Base-by-base conservation (phyloP, 139 green algal genomes). In the Coelastrella sp. region DNA sequence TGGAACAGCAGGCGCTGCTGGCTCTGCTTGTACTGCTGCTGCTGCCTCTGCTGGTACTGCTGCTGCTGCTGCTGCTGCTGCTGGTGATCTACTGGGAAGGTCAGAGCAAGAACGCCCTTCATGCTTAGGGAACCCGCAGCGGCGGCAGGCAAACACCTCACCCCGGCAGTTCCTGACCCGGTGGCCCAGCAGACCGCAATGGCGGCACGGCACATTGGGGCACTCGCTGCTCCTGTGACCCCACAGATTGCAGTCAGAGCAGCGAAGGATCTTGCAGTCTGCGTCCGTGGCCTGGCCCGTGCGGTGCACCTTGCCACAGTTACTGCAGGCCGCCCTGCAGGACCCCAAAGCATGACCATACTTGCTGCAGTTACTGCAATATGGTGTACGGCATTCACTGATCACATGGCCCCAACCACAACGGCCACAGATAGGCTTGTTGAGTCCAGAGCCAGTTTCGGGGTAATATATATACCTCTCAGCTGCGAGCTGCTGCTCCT, bases 61-160 rank as follows among this genome's bases (percentile, higher is more conserved):
- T 7, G 83, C 83, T 59, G 80, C 80, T 57, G 80, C 59, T 85
- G 79, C 82, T 78, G 23, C 64, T 14, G 23, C 14, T 73, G 54
- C 84, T 60, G 54, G 22, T 80, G 65, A 57, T 59, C 32, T 47
- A 47, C 1, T 47, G 32, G 32, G 32, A 47, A 47, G 32, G 32
- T 47, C 32, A 47, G 32, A 47, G 32, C 32, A 47, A 47, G 32
- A 47, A 17, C 17, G 78, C 78, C 16, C 78, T 19, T 58, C 17
- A 23, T 84, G 19, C 22, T 13, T 57, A 61, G 54, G 78, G 16
- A 71, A 14, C 11, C 64, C 64, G 16, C 64, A 71, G 13, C 16
- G 13, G 64, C 64, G 64, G 64, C 64, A 71, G 64, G 11, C 64
- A 71, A 11, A 14, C 13, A 11, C 13, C 16, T 71, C 64, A 4